These are phyloP conservation scores for Vaccinium darrowii DNA, from an alignment of 148 eudicot species.

Conservation along the genomic window DNA sequence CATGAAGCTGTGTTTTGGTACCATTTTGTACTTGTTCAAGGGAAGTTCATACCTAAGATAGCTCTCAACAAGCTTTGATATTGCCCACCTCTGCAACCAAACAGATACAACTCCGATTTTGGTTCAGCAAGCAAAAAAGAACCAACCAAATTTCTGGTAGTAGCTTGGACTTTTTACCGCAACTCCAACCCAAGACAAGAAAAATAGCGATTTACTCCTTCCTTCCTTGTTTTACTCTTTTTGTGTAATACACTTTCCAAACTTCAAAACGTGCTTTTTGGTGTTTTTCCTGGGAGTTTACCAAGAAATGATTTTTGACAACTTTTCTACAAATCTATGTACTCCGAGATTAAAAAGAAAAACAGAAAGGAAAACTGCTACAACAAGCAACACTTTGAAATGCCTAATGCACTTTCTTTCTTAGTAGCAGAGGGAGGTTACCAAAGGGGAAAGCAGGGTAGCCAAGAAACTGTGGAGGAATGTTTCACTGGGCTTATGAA, in stretches of 20 bases:
- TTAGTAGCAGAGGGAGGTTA: not conserved
- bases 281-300: not conserved
- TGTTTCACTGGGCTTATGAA: constrained; percentile 37
- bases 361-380: not conserved
- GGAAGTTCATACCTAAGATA: constrained; percentile 32
- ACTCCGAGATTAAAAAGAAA: not conserved
- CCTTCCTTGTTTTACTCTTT: not conserved
- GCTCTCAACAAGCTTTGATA: constrained; percentile 43
- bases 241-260: not conserved
- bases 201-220: not conserved
- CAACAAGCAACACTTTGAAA: not conserved
- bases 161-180: no score
- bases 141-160: no score
- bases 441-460: not conserved
- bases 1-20: constrained; percentile 41
- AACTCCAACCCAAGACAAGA: not conserved
- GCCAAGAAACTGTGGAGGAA: constrained; percentile 13
- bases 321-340: no score
- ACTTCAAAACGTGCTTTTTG: not conserved
- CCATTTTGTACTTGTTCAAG: constrained; percentile 30
- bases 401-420: no score
- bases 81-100: constrained; percentile 37
- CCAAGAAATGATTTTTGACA: not conserved
- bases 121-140: not conserved
- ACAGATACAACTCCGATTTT: not conserved